Evolutionary conservation across 1,139 yeast genomes (phyloP).

Genomic region (Kurtzmaniella natalensis): DNA sequence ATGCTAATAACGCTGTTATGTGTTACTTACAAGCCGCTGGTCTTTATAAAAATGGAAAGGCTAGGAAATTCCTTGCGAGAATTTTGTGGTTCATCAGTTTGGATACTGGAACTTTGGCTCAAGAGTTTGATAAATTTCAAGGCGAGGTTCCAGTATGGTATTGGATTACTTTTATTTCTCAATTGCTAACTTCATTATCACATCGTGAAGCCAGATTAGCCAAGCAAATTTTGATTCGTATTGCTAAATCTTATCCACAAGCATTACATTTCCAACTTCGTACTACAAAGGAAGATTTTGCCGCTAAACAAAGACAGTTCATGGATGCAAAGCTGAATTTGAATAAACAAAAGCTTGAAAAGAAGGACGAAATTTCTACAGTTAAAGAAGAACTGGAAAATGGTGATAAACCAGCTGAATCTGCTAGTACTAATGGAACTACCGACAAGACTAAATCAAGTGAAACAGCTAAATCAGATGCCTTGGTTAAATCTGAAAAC

Average conservation of each 20-base stretch:
- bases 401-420: slow-evolving; percentile 1
- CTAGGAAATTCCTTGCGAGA: slow-evolving; percentile 82
- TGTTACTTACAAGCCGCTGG: slow-evolving; percentile 98
- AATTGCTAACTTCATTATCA: slow-evolving; percentile 80
- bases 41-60: slow-evolving; percentile 84
- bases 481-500: slow-evolving; percentile 5
- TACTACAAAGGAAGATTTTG: slow-evolving; percentile 91
- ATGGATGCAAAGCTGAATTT: slow-evolving; percentile 45
- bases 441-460: slow-evolving; percentile 4
- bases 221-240: slow-evolving; percentile 79
- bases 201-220: slow-evolving; percentile 89
- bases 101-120: slow-evolving; percentile 79
- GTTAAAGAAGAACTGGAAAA: slow-evolving; percentile 5
- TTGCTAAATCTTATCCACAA: slow-evolving; percentile 96
- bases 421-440: neutral
- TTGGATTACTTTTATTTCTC: slow-evolving; percentile 97
- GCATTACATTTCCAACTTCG: slow-evolving; percentile 94
- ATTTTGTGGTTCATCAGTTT: slow-evolving; percentile 90
- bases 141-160: slow-evolving; percentile 99
- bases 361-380: slow-evolving; percentile 4
- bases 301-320: slow-evolving; percentile 80
- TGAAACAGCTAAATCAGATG: slow-evolving; percentile 8
- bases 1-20: slow-evolving; percentile 91
- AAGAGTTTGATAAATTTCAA: slow-evolving; percentile 85
- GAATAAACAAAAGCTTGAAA: slow-evolving; percentile 5